phyloP scores from a whole-genome alignment of 768 basidiomycete genomes.

The Suillus hirtellus region DNA sequence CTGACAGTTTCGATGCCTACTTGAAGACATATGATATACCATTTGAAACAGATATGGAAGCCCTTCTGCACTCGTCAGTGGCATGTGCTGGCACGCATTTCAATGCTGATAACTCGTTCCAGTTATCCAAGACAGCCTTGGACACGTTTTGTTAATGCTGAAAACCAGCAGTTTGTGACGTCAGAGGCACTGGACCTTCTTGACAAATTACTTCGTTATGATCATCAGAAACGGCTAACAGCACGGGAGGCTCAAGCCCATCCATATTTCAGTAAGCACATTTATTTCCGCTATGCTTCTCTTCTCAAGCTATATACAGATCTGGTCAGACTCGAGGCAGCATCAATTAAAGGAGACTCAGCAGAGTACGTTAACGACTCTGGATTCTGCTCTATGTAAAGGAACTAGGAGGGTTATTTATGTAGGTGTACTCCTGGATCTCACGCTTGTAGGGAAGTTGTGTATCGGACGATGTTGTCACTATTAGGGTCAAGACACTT shows the following conservation, averaged over 20 bases:
- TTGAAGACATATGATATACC: conserved; percentile 63
- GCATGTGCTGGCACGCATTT: conserved; percentile 1
- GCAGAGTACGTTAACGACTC: conserved; percentile 49
- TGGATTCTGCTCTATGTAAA: conserved; percentile 45
- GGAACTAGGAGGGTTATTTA: conserved; percentile 4
- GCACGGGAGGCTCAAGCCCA: conserved; percentile 68
- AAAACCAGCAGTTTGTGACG: conserved; percentile 59
- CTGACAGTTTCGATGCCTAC: conserved; percentile 63
- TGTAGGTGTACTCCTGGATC: conserved; percentile 12
- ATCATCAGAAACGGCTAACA: conserved; percentile 67
- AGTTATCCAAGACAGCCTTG: conserved; percentile 68
- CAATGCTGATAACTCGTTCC: conserved; percentile 7
- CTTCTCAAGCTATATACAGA: conserved; percentile 35
- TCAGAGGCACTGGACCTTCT: conserved; percentile 66
- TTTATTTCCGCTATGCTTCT: conserved; percentile 23
- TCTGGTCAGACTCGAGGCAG: conserved; percentile 48
- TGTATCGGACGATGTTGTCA: conserved; percentile 17
- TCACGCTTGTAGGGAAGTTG: conserved; percentile 11
- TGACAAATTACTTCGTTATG: conserved; percentile 66
- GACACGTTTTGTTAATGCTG: conserved; percentile 57
- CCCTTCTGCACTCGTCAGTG: conserved; percentile 50
- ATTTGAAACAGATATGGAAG: conserved; percentile 61
- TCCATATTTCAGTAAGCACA: conserved; percentile 58
- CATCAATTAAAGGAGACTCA: conserved; percentile 40
- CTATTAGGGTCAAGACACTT: conserved; percentile 16